These are phyloP conservation scores for Diaporthe helianthi DNA, from an alignment of 2,329 filamentous ascomycete genomes.

Conservation along the genomic window DNA sequence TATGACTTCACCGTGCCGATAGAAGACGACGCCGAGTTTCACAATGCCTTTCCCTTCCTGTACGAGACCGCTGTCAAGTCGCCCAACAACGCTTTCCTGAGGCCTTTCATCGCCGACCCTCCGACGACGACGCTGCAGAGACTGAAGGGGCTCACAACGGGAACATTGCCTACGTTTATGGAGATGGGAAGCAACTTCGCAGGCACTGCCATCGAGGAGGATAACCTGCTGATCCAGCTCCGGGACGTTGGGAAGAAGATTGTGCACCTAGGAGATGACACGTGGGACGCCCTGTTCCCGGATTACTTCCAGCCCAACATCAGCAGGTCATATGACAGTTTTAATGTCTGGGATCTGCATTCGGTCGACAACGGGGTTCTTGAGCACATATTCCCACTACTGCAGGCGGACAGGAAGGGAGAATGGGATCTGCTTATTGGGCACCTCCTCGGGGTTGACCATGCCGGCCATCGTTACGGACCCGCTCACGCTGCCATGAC, in stretches of 20 bases:
- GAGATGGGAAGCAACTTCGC: constrained; percentile 96
- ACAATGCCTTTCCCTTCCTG: constrained; percentile 86
- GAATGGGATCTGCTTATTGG: constrained; percentile 96
- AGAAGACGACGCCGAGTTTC: constrained; percentile 67
- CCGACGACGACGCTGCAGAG: constrained; percentile 93
- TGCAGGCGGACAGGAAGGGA: constrained; percentile 67
- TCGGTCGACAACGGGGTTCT: constrained; percentile 96
- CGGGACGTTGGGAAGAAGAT: constrained; percentile 72
- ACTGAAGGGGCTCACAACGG: constrained; percentile 92
- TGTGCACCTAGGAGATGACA: constrained; percentile 96
- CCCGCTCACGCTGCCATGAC: constrained; percentile 93
- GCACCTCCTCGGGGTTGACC: constrained; percentile 94
- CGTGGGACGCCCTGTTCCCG: constrained; percentile 92
- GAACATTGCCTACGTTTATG: constrained; percentile 92
- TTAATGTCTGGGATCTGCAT: constrained; percentile 97
- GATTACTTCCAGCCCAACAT: constrained; percentile 90
- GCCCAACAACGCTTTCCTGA: constrained; percentile 84
- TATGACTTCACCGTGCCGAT: constrained; percentile 96
- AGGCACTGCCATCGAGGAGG: constrained; percentile 93
- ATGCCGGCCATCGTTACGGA: constrained; percentile 95
- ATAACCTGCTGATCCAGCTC: constrained; percentile 75
- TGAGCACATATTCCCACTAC: constrained; percentile 85
- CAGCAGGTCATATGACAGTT: constrained; percentile 90
- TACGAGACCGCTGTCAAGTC: constrained; percentile 79
- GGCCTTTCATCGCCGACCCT: constrained; percentile 96